Percentiles rank a stretch among this genome's conserved stretches.
phyloP scores from a whole-genome alignment of 331 rosid genomes.

The Malus hybrid region DNA sequence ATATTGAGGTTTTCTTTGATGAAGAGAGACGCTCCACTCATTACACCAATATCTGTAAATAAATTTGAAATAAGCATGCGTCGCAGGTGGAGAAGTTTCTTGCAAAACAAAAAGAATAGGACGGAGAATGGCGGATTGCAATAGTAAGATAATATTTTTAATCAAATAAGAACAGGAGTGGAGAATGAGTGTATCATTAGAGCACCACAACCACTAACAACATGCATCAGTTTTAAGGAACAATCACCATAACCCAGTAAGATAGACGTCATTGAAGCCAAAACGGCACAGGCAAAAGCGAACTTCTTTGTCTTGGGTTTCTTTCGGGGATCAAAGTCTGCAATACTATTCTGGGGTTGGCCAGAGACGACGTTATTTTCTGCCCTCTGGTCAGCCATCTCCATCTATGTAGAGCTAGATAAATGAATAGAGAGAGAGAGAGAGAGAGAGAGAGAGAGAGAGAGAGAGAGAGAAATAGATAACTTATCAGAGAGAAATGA shows the following conservation, averaged over 20 bases:
- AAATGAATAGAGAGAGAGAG: no score
- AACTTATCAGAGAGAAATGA: no score
- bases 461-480: not conserved
- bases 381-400: not conserved
- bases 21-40: not conserved
- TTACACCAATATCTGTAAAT: not conserved
- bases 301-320: not conserved
- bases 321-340: not conserved
- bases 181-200: no score
- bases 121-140: no score
- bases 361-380: not conserved
- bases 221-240: no score
- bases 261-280: not conserved
- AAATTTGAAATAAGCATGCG: not conserved
- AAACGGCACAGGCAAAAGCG: not conserved
- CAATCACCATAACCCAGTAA: not conserved
- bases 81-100: not conserved
- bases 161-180: no score
- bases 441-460: no score
- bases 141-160: no score
- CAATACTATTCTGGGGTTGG: not conserved
- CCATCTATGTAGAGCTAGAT: not conserved
- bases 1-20: slow-evolving; percentile 49
- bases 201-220: no score
- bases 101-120: no score